Conservation (phyloP, 768 basidiomycete species). For the Mycena filopes region DNA sequence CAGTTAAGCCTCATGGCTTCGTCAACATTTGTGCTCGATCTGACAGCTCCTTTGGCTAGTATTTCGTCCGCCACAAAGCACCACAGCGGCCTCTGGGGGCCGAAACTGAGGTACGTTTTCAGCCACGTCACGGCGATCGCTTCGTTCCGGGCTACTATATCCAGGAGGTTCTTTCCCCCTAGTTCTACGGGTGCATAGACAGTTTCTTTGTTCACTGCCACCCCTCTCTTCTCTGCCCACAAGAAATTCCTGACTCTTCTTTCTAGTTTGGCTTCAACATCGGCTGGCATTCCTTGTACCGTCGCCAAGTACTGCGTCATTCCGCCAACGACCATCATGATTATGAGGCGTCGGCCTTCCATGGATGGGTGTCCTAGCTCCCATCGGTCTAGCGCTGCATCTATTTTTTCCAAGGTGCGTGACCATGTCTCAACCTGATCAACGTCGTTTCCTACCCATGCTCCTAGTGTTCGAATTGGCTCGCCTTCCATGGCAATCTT, state of each 20-base stretch:
- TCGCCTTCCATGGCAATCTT: neutral
- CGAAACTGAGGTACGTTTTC: neutral
- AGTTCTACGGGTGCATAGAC: neutral
- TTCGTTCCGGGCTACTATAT: neutral
- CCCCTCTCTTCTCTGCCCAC: neutral
- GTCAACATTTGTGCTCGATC: neutral
- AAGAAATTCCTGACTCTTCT: neutral
- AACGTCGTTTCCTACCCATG: neutral
- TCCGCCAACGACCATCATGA: neutral
- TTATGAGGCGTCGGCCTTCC: neutral
- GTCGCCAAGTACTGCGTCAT: neutral
- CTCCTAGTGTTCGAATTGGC: neutral
- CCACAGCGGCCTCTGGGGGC: neutral
- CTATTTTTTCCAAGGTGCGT: neutral
- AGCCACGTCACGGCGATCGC: neutral
- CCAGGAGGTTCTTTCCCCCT: neutral
- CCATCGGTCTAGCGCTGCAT: neutral
- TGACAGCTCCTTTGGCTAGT: neutral
- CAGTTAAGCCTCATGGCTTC: neutral
- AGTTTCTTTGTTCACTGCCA: neutral
- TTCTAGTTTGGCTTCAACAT: neutral
- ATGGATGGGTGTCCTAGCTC: neutral
- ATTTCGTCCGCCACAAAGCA: neutral
- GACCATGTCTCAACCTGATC: neutral
- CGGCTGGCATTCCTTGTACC: neutral